These are phyloP conservation scores for Pleurotus platypus DNA, from an alignment of 768 basidiomycete species.

Conservation along the genomic window DNA sequence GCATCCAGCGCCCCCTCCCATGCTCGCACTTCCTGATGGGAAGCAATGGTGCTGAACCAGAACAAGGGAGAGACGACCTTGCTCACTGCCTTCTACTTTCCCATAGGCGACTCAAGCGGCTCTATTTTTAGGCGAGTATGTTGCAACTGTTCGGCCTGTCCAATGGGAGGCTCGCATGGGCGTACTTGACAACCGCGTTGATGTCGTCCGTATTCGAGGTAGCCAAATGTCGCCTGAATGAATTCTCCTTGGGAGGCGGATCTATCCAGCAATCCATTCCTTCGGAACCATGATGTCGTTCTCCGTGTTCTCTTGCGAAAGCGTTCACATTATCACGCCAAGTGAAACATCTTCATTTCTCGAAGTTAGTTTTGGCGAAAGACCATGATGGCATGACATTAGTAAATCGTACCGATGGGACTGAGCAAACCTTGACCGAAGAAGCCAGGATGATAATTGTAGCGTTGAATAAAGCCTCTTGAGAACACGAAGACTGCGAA, in stretches of 20 bases:
- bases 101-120: neutral
- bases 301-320: too few relatives aligned
- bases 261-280: neutral
- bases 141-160: constrained; percentile 1
- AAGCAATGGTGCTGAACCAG: neutral
- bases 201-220: neutral
- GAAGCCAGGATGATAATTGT: too few relatives aligned
- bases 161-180: neutral
- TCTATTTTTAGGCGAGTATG: constrained; percentile 1
- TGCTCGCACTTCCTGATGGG: constrained; percentile 1
- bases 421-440: too few relatives aligned
- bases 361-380: too few relatives aligned
- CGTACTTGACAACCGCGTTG: constrained; percentile 6
- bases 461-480: too few relatives aligned
- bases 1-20: constrained; percentile 1
- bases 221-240: neutral
- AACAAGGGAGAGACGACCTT: constrained; percentile 4
- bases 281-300: neutral
- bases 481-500: too few relatives aligned
- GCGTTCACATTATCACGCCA: too few relatives aligned
- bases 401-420: too few relatives aligned
- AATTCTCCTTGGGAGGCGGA: constrained; percentile 6
- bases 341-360: too few relatives aligned
- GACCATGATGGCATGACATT: too few relatives aligned
- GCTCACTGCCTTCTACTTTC: neutral